phyloP scores from a whole-genome alignment of 495 filamentous ascomycete genomes.

The Daldinia bambusicola region DNA sequence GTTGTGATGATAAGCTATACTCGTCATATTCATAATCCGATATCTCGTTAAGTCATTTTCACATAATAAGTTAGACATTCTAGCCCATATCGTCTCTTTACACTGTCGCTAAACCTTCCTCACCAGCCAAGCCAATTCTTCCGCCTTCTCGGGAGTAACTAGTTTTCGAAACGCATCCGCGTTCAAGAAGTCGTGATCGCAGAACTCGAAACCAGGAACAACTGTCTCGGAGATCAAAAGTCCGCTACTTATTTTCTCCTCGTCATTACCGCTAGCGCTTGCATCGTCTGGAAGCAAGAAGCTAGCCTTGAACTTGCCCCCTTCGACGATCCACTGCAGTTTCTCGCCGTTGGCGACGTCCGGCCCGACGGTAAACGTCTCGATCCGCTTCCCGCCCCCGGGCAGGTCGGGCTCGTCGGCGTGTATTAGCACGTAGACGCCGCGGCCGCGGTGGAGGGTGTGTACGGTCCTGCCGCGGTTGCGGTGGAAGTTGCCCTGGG shows the following conservation, averaged over 20 bases:
- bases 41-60: neutral
- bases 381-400: constrained; percentile 56
- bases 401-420: constrained; percentile 40
- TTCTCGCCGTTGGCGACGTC: constrained; percentile 65
- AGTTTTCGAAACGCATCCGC: constrained; percentile 57
- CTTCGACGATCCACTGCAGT: constrained; percentile 75
- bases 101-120: neutral
- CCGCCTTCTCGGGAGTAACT: constrained; percentile 57
- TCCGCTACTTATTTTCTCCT: constrained; percentile 49
- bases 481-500: constrained; percentile 65
- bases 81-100: neutral
- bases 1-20: neutral
- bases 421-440: constrained; percentile 70
- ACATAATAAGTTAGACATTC: neutral
- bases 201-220: constrained; percentile 72
- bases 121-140: constrained; percentile 60
- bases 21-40: neutral
- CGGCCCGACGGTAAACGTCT: constrained; percentile 66
- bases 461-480: constrained; percentile 70
- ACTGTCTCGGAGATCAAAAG: constrained; percentile 75
- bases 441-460: constrained; percentile 59
- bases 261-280: constrained; percentile 15
- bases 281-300: constrained; percentile 64
- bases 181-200: constrained; percentile 70
- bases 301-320: constrained; percentile 70